Percentiles rank a stretch among this genome's conserved stretches.
These are phyloP conservation scores for Fusarium ramigenum DNA, from an alignment of 2,329 filamentous ascomycete species.

Conservation along the genomic window DNA sequence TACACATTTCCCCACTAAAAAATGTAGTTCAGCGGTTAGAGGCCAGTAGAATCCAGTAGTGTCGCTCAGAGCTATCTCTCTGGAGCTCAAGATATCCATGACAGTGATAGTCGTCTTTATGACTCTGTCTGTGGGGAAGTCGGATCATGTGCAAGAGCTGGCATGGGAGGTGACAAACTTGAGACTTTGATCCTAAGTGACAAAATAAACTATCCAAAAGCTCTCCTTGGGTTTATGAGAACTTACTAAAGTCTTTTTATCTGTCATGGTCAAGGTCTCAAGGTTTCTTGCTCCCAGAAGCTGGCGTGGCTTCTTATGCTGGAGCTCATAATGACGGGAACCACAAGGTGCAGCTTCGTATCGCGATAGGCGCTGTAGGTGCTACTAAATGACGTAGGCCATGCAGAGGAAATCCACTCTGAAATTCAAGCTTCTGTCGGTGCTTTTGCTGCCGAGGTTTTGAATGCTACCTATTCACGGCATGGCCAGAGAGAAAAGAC, in stretches of 20 bases:
- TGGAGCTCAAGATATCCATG: neutral
- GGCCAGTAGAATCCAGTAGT: neutral
- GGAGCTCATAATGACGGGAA: conserved; percentile 4
- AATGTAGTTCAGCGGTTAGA: conserved; percentile 1
- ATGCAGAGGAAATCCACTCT: conserved; percentile 17
- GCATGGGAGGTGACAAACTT: neutral
- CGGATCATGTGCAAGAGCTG: conserved; percentile 23
- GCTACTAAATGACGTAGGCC: conserved; percentile 43
- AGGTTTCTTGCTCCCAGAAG: neutral
- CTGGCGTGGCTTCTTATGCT: neutral
- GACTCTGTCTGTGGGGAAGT: conserved; percentile 20
- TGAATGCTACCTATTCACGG: conserved; percentile 1
- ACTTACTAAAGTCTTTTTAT: neutral
- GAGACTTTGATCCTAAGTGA: neutral
- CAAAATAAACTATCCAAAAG: neutral
- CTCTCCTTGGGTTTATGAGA: neutral
- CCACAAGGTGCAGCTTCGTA: conserved; percentile 23
- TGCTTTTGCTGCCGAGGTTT: neutral
- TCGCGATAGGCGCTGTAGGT: conserved; percentile 31
- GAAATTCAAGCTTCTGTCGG: conserved; percentile 23
- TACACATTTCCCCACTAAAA: conserved; percentile 23
- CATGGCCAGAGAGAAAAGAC: neutral
- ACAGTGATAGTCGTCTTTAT: conserved; percentile 13
- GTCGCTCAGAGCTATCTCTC: neutral
- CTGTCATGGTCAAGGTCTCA: neutral